Evolutionary conservation across 306 rosid species (phyloP).

Genomic region (Ochetophila trinervis): DNA sequence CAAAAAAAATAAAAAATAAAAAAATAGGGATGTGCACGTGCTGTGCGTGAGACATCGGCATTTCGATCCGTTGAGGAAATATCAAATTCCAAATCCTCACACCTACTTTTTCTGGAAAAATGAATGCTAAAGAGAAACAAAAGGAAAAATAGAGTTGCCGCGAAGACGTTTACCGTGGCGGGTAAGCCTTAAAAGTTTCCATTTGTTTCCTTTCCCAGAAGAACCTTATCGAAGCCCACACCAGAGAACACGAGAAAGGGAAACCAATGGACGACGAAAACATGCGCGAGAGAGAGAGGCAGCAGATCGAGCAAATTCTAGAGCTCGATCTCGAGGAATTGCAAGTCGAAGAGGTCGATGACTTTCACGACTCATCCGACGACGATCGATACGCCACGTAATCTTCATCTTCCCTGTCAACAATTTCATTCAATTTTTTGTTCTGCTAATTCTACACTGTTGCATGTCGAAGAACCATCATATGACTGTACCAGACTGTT

Average conservation of each 20-base stretch:
- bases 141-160: background rate
- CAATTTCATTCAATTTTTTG: too few species aligned
- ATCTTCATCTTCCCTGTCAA: slow-evolving; percentile 10
- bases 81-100: too few species aligned
- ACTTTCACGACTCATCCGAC: slow-evolving; percentile 41
- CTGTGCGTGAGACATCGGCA: too few species aligned
- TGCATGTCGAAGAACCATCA: background rate
- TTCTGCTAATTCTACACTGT: background rate
- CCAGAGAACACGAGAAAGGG: background rate
- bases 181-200: background rate
- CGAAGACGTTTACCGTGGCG: background rate
- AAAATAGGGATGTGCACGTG: too few species aligned
- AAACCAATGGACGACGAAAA: slow-evolving; percentile 53
- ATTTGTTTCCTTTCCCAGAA: background rate
- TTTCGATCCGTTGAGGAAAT: too few species aligned
- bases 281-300: slow-evolving; percentile 62
- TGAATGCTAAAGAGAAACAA: background rate
- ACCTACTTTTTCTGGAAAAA: too few species aligned
- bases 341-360: slow-evolving; percentile 78
- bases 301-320: slow-evolving; percentile 82
- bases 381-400: slow-evolving; percentile 48
- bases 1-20: too few species aligned
- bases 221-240: background rate
- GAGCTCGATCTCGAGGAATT: slow-evolving; percentile 86
- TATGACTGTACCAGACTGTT: background rate